These are phyloP conservation scores for Boletellus emodensis DNA, from an alignment of 768 basidiomycete genomes.

Conservation along the genomic window DNA sequence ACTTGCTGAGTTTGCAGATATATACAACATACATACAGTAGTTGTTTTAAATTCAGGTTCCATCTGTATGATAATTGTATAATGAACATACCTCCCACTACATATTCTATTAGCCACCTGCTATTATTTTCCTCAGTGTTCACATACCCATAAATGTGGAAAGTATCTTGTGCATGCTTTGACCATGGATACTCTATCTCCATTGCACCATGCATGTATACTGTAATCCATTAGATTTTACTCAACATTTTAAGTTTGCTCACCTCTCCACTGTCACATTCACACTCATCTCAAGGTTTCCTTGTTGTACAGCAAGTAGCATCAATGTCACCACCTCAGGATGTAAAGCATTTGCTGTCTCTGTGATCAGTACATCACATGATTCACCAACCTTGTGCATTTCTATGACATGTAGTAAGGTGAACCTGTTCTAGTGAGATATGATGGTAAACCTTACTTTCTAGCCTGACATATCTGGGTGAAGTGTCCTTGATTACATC, in stretches of 20 bases:
- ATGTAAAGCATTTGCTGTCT: background rate
- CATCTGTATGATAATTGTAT: too few species aligned
- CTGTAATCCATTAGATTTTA: background rate
- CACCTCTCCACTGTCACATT: background rate
- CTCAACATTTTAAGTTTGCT: background rate
- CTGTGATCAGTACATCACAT: background rate
- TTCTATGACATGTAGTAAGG: background rate
- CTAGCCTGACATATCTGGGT: background rate
- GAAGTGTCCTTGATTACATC: background rate
- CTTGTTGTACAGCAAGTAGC: background rate
- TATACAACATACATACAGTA: too few species aligned
- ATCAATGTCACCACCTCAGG: background rate
- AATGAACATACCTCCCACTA: too few species aligned
- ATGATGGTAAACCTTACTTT: background rate
- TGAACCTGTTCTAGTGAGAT: background rate
- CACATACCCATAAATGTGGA: constrained; percentile 1
- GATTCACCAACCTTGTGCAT: background rate
- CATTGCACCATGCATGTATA: too few species aligned
- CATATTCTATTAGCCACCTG: too few species aligned
- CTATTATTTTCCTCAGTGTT: too few species aligned
- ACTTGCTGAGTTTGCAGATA: too few species aligned
- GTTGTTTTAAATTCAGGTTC: too few species aligned
- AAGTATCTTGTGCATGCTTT: background rate
- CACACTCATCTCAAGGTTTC: background rate
- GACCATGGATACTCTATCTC: too few species aligned